phyloP scores from a whole-genome alignment of 73 alveolate species.

The Durusdinium trenchii region DNA sequence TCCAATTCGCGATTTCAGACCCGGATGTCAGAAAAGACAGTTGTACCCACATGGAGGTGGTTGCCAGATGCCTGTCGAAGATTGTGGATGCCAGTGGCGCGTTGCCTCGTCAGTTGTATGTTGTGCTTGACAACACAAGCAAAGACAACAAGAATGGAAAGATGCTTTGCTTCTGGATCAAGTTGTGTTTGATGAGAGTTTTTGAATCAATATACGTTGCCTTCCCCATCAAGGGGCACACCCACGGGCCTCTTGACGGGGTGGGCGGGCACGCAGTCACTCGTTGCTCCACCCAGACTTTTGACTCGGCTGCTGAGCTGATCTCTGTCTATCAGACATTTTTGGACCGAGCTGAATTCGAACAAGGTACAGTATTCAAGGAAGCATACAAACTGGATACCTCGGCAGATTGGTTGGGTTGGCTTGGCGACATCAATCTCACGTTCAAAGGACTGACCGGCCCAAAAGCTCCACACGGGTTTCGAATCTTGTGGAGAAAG shows the following conservation, averaged over 20 bases:
- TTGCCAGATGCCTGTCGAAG: neutral
- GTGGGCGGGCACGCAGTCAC: constrained; percentile 23
- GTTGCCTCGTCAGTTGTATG: neutral
- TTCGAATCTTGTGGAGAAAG: neutral
- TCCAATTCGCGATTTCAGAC: neutral
- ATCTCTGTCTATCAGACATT: neutral
- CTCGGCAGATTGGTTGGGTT: neutral
- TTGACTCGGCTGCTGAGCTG: neutral
- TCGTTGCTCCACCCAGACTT: neutral
- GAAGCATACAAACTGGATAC: neutral
- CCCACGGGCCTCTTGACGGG: constrained; percentile 23
- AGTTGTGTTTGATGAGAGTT: neutral
- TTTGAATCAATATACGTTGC: neutral
- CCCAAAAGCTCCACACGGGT: neutral
- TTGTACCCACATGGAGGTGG: neutral
- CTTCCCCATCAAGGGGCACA: constrained; percentile 40
- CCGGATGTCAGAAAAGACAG: neutral
- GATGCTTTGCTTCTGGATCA: neutral
- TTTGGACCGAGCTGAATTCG: neutral
- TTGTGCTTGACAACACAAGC: neutral
- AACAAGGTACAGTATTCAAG: neutral
- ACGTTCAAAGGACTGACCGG: neutral
- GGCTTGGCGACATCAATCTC: neutral
- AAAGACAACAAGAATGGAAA: neutral
- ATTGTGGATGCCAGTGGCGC: neutral